These are phyloP conservation scores for Cyathus striatus DNA, from an alignment of 768 basidiomycete species.

Conservation along the genomic window DNA sequence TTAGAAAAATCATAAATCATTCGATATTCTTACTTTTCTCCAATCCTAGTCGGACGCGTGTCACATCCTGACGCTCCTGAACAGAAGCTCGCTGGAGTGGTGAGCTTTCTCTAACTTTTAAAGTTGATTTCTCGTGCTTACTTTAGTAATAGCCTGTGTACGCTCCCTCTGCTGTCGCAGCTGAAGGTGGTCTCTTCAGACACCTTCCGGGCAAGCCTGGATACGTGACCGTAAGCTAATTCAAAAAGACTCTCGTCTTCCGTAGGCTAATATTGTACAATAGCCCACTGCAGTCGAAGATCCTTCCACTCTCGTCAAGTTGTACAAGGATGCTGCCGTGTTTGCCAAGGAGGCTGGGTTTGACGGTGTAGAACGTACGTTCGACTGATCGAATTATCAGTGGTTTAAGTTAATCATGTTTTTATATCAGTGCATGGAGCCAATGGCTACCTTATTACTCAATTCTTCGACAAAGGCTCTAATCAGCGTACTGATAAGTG, in stretches of 20 bases:
- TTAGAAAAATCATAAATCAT: not conserved
- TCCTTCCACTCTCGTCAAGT: conserved; percentile 29
- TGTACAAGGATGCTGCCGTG: conserved; percentile 37
- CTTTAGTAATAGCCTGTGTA: conserved; percentile 33
- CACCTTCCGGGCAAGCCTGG: conserved; percentile 30
- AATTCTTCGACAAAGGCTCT: conserved; percentile 43
- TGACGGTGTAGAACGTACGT: conserved; percentile 47
- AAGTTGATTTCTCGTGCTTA: conserved; percentile 1
- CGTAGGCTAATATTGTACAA: not conserved
- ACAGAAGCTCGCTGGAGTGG: conserved; percentile 28
- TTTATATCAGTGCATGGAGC: conserved; percentile 38
- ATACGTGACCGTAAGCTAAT: conserved; percentile 31
- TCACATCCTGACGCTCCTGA: conserved; percentile 32
- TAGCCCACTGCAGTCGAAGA: conserved; percentile 39
- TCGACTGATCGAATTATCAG: not conserved
- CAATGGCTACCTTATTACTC: conserved; percentile 38
- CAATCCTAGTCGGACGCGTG: conserved; percentile 27
- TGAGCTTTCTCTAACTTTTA: conserved; percentile 7
- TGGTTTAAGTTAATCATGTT: not conserved
- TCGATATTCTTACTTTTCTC: not conserved
- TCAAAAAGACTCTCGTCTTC: not conserved
- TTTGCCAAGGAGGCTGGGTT: conserved; percentile 51
- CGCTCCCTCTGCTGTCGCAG: conserved; percentile 37
- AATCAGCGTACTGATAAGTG: conserved; percentile 25
- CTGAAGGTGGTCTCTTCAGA: conserved; percentile 35